phyloP scores from a whole-genome alignment of 345 rosid species.

The Microcos paniculata region DNA sequence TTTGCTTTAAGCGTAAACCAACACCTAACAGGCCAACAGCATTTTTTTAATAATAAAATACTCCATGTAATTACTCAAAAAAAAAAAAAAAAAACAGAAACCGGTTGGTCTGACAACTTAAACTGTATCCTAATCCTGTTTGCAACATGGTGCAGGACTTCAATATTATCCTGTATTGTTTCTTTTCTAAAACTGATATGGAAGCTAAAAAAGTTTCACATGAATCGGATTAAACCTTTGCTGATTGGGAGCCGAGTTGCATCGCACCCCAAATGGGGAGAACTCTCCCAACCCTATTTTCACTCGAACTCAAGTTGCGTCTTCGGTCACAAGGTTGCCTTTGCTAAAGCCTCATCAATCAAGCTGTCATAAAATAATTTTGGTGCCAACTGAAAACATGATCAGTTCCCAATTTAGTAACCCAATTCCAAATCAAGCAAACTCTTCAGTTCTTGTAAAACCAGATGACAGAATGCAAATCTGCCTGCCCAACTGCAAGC shows the following conservation, averaged over 20 bases:
- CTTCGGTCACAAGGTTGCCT: too few species aligned
- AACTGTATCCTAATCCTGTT: neutral
- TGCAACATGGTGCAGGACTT: neutral
- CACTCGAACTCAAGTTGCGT: too few species aligned
- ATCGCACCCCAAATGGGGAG: too few species aligned
- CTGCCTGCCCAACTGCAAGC: neutral
- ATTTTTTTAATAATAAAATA: neutral
- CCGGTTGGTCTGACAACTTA: neutral
- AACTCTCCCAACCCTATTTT: too few species aligned
- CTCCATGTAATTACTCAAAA: neutral
- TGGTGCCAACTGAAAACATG: neutral
- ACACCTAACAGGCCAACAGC: constrained; percentile 42
- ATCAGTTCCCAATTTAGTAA: neutral
- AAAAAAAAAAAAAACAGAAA: neutral
- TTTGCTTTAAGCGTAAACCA: constrained; percentile 46
- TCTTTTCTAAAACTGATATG: too few species aligned
- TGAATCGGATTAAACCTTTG: too few species aligned
- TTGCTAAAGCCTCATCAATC: neutral
- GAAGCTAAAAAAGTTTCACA: too few species aligned
- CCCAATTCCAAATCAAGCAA: neutral
- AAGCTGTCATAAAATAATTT: neutral
- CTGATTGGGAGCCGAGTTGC: too few species aligned
- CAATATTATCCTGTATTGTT: too few species aligned
- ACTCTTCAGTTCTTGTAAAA: neutral
- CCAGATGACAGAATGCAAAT: neutral